A percentile compares a stretch with the other conserved stretches of the same genome.
These are phyloP conservation scores for Vigna trinervia DNA, from an alignment of 306 rosid species.

Conservation along the genomic window DNA sequence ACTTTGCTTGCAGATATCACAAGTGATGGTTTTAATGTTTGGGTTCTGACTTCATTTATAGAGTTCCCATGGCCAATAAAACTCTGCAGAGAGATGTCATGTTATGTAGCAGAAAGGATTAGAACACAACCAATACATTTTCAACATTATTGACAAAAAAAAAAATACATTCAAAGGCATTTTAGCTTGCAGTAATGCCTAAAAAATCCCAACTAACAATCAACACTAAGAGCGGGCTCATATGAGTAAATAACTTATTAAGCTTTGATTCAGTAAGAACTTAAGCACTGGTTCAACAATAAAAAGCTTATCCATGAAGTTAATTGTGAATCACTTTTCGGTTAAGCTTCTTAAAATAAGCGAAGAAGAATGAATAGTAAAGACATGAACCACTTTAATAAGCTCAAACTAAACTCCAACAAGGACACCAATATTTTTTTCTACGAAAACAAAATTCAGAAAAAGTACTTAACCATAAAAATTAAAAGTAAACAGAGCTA, in stretches of 20 bases:
- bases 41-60: slow-evolving; percentile 94
- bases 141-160: neutral
- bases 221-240: neutral
- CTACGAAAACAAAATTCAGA: too few relatives aligned
- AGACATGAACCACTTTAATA: neutral
- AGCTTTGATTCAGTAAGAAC: neutral
- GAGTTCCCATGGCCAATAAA: slow-evolving; percentile 81
- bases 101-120: too few relatives aligned
- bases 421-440: neutral
- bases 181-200: slow-evolving; percentile 8
- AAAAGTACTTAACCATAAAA: neutral
- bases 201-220: slow-evolving; percentile 29
- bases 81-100: too few relatives aligned
- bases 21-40: slow-evolving; percentile 79
- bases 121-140: too few relatives aligned
- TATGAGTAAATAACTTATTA: neutral
- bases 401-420: neutral
- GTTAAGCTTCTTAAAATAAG: too few relatives aligned
- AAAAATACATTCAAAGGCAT: slow-evolving; percentile 12
- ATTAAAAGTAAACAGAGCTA: neutral
- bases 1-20: slow-evolving; percentile 96
- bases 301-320: neutral
- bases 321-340: neutral
- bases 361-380: too few relatives aligned
- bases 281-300: neutral